Conservation (phyloP, 1,139 yeast species). For the Geotrichum cucujoidarum region DNA sequence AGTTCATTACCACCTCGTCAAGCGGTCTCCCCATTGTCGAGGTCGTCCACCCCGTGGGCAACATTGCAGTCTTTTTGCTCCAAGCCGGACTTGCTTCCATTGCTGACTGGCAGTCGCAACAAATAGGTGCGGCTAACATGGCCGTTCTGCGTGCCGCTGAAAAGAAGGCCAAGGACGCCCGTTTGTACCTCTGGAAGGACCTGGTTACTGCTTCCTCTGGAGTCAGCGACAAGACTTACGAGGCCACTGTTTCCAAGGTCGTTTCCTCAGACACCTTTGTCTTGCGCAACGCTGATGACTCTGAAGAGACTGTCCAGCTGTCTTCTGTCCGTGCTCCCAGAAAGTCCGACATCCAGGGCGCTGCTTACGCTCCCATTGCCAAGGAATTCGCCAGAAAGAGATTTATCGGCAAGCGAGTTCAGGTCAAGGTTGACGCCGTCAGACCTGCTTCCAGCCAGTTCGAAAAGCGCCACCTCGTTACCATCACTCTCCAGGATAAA, state of each 20-base stretch:
- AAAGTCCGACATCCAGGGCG: constrained; percentile 48
- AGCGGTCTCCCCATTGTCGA: constrained; percentile 60
- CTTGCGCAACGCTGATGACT: constrained; percentile 44
- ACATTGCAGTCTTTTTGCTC: constrained; percentile 64
- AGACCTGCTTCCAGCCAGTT: constrained; percentile 61
- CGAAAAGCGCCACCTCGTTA: constrained; percentile 63
- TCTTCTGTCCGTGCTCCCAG: constrained; percentile 74
- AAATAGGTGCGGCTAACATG: constrained; percentile 66
- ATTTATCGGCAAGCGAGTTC: constrained; percentile 64
- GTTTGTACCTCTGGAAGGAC: constrained; percentile 58
- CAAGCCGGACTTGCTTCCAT: constrained; percentile 68
- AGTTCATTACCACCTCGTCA: constrained; percentile 49
- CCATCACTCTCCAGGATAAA: constrained; percentile 46
- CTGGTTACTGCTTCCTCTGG: constrained; percentile 31
- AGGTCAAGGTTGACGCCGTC: constrained; percentile 57
- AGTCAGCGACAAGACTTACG: constrained; percentile 43
- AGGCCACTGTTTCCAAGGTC: constrained; percentile 55
- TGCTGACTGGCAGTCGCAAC: constrained; percentile 77
- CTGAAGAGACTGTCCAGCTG: constrained; percentile 54
- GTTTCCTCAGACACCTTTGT: constrained; percentile 66
- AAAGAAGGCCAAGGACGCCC: constrained; percentile 57
- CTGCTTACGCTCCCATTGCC: constrained; percentile 59
- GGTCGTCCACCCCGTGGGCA: constrained; percentile 64
- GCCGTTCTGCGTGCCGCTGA: constrained; percentile 59
- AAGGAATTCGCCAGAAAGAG: constrained; percentile 66